A percentile compares a stretch with the other conserved stretches of the same genome.
phyloP scores from a whole-genome alignment of 306 rosid genomes.

The apple (Malus domestica) region DNA sequence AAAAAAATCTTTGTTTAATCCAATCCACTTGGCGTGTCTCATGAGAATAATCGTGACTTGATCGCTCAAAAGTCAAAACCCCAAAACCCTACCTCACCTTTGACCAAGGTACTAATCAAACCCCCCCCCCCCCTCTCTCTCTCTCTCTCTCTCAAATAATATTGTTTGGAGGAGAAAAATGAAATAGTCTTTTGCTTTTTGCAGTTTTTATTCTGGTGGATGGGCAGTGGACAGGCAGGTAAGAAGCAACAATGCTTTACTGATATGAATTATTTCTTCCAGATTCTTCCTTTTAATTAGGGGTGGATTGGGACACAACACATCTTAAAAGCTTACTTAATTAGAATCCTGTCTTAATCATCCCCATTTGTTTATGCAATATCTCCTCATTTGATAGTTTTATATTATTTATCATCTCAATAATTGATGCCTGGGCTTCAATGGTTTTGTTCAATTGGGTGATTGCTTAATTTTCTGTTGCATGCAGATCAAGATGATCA shows the following conservation, averaged over 20 bases:
- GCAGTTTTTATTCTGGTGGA: not conserved
- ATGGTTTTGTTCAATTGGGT: not conserved
- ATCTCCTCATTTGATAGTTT: conserved; percentile 18
- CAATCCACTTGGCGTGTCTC: not conserved
- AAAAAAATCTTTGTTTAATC: too few species aligned
- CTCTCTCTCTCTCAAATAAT: not conserved
- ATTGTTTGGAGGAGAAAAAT: not conserved
- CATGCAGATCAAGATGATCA: not conserved
- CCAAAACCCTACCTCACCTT: not conserved
- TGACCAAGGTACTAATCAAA: not conserved
- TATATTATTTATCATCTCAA: conserved; percentile 23
- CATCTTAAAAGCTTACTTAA: not conserved
- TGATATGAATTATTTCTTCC: not conserved
- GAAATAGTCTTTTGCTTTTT: not conserved
- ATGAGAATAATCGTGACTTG: not conserved
- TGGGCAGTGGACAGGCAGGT: not conserved
- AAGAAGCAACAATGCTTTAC: not conserved
- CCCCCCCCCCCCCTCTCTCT: not conserved
- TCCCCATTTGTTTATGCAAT: conserved; percentile 23
- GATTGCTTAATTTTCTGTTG: conserved; percentile 1
- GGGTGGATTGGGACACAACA: not conserved
- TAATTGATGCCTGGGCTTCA: conserved; percentile 18
- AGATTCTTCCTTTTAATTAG: not conserved
- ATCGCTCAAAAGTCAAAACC: not conserved
- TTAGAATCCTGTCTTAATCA: conserved; percentile 21